Evolutionary conservation across 73 alveolate species (phyloP).

Genomic region (Stentor coeruleus): DNA sequence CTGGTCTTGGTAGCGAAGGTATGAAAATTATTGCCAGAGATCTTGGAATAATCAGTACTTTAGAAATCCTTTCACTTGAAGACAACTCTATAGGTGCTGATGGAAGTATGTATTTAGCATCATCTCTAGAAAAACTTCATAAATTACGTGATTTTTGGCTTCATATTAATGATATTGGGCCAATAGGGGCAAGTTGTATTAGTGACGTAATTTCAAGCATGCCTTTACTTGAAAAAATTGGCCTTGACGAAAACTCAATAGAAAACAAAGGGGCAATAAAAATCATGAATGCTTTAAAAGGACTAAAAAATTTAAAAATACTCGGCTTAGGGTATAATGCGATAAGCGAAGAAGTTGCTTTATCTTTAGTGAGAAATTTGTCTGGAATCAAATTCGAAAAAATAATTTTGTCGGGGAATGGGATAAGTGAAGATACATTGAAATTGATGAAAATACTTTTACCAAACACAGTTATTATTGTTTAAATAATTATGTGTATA

Average conservation of each 20-base stretch:
- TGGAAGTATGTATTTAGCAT: neutral
- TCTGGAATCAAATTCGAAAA: no score
- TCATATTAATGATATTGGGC: neutral
- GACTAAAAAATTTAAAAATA: no score
- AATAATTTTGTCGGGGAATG: no score
- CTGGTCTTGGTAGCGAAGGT: neutral
- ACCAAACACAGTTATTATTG: no score
- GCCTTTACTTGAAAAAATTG: neutral
- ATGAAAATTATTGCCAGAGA: neutral
- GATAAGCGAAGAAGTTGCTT: no score
- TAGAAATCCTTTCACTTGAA: neutral
- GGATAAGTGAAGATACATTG: no score
- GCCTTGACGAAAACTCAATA: neutral
- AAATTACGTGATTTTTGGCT: neutral
- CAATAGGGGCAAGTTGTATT: neutral
- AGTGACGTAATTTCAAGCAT: neutral
- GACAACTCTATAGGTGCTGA: neutral
- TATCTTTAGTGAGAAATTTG: no score
- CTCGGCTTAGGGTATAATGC: no score
- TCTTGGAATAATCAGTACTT: neutral
- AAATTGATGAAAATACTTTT: no score
- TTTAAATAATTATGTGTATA: no score
- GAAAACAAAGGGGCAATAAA: neutral
- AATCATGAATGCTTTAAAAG: neutral
- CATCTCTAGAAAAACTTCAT: neutral